phyloP scores from a whole-genome alignment of 257 asterid genomes.

The Solanum pennellii region DNA sequence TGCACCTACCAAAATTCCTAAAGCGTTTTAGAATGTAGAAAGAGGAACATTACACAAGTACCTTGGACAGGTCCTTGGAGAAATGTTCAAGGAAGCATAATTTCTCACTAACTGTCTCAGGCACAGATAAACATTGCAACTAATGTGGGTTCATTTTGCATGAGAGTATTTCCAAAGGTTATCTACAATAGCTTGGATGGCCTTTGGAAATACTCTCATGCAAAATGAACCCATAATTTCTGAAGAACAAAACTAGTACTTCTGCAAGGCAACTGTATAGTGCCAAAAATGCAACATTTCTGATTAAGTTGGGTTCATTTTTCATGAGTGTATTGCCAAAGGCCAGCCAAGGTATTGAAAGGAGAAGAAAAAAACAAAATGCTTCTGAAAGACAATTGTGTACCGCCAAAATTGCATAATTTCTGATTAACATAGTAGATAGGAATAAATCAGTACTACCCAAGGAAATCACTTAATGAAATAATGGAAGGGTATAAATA shows the following conservation, averaged over 20 bases:
- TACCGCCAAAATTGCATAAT: neutral
- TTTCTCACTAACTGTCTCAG: neutral
- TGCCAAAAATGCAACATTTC: neutral
- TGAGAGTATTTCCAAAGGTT: neutral
- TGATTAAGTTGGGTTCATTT: neutral
- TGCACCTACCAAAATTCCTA: constrained; percentile 50
- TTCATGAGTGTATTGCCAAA: neutral
- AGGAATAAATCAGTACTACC: neutral
- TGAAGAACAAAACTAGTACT: neutral
- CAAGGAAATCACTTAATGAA: neutral
- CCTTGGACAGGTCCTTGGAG: neutral
- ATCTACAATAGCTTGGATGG: neutral
- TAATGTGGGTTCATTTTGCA: neutral
- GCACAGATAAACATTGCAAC: neutral
- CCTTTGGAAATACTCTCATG: neutral
- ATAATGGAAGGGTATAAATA: neutral
- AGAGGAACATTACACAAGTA: neutral
- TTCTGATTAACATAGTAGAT: neutral
- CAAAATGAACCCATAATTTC: neutral
- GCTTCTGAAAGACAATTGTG: neutral
- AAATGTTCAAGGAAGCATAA: neutral
- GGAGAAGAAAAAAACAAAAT: neutral
- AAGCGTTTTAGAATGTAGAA: neutral
- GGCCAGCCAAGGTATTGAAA: neutral
- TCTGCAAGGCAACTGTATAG: neutral